A percentile compares a stretch with the other conserved stretches of the same genome.
Evolutionary conservation across 2,329 filamentous ascomycete genomes (phyloP).

Genomic region (Neoarthrinium moseri): DNA sequence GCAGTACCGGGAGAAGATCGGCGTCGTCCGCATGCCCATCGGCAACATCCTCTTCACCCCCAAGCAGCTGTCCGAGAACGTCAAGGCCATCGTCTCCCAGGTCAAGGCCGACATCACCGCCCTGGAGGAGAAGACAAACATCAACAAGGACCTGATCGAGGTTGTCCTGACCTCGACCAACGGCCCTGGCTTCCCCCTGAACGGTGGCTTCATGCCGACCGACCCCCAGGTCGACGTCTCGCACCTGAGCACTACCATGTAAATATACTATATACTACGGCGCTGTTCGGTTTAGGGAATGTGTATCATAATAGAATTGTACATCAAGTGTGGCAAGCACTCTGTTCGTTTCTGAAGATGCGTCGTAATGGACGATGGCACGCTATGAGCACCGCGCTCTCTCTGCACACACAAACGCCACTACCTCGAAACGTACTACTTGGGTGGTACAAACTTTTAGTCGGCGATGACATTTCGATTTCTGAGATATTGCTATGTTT

Average conservation of each 20-base stretch:
- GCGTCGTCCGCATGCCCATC: conserved; percentile 84
- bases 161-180: conserved; percentile 84
- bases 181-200: conserved; percentile 83
- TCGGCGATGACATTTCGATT: too few species aligned
- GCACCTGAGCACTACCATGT: conserved; percentile 54
- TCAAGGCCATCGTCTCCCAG: conserved; percentile 72
- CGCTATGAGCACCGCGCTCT: too few species aligned
- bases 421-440: too few species aligned
- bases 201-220: conserved; percentile 69
- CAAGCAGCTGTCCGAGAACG: conserved; percentile 79
- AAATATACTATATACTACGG: conserved; percentile 28
- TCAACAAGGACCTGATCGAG: conserved; percentile 71
- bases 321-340: too few species aligned
- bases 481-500: too few species aligned
- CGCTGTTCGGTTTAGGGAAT: too few species aligned
- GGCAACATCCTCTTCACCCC: conserved; percentile 89
- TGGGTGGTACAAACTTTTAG: too few species aligned
- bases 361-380: too few species aligned
- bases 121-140: conserved; percentile 62
- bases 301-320: too few species aligned
- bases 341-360: too few species aligned
- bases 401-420: too few species aligned
- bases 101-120: conserved; percentile 75
- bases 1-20: conserved; percentile 82
- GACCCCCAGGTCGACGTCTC: conserved; percentile 55